These are phyloP conservation scores for Gamsiella multidivaricata DNA, from an alignment of 192 early-diverging fungal species.

Conservation along the genomic window DNA sequence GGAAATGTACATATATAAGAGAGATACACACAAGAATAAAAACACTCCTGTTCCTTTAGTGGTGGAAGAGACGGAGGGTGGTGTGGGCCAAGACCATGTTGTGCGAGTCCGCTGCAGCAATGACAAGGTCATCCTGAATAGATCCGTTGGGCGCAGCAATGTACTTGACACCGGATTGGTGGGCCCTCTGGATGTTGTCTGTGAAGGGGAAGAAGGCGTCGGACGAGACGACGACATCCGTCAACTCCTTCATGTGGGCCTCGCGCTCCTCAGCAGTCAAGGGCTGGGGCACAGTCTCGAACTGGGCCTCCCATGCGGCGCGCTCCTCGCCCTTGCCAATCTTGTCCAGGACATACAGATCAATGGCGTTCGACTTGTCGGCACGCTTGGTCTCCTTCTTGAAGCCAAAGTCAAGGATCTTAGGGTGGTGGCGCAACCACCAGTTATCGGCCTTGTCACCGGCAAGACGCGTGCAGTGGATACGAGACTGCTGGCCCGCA, in stretches of 20 bases:
- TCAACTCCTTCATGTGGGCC: constrained; percentile 75
- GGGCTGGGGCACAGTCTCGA: constrained; percentile 81
- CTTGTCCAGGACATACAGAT: constrained; percentile 92
- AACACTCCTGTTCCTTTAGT: constrained; percentile 69
- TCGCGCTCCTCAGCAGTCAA: constrained; percentile 85
- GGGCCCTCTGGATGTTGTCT: constrained; percentile 92
- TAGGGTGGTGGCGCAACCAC: constrained; percentile 98
- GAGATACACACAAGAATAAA: neutral
- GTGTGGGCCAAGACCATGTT: constrained; percentile 90
- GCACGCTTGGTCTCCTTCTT: constrained; percentile 90
- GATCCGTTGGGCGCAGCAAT: constrained; percentile 94
- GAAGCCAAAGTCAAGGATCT: constrained; percentile 90
- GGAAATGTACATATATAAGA: too few species aligned
- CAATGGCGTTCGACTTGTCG: constrained; percentile 97
- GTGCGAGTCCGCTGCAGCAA: constrained; percentile 83
- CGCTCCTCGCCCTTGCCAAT: constrained; percentile 81
- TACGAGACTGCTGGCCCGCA: constrained; percentile 98
- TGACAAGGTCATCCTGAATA: constrained; percentile 88
- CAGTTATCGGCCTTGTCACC: constrained; percentile 99
- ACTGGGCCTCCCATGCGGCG: constrained; percentile 81
- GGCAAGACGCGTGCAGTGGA: constrained; percentile 98
- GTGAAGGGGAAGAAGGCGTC: constrained; percentile 99
- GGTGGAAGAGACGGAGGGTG: constrained; percentile 94
- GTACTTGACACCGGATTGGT: constrained; percentile 84
- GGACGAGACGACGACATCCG: constrained; percentile 86